Evolutionary conservation across 345 rosid genomes (phyloP), one percentile per base, ranked within the genome.

Genomic region (Tarenaya hassleriana): DNA sequence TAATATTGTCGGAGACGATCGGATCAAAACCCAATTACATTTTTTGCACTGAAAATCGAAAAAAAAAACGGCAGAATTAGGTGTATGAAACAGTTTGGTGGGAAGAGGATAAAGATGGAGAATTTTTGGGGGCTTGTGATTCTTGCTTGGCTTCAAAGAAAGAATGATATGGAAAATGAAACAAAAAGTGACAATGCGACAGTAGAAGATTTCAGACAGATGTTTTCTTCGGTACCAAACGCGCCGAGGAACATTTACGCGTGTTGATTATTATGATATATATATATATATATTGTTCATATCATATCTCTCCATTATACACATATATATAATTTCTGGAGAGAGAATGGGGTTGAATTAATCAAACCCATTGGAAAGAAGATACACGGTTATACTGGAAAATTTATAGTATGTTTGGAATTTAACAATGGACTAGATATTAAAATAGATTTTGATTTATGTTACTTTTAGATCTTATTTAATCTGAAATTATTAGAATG

Each of bases 61-160:
- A 50, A 47, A 48, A 50, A 16, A 55, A 33, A 48, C 44, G 39
- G 7, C 35, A 62, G 35, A 54, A 44, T n/a, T 53, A 9, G 44
- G 45, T 5, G 29, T 24, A 41, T 50, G 0, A 0, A 0, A 24
- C 5, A 34, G 14, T 41, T 33, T 24, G 29, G 5, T 24, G 5
- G 2, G 5, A 24, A 24, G 3, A 24, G 29, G 29, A 24, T 5
- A 39, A 54, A 7, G 15, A 31, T 4, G 29, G 18, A 15, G 38
- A 32, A 40, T 54, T 54, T 24, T 17, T 61, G 5, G 27, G 16
- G 18, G 27, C 41, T 19, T 11, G 4, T 41, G 58, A 66, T 60
- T 66, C 65, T 66, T 60, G 61, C 70, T 59, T 66, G 52, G 53
- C 17, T 18, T 66, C 41, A 34, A 66, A 66, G 70, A 43, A 56